phyloP scores from a whole-genome alignment of 2,329 filamentous ascomycete genomes.

The Colletotrichum shisoi region DNA sequence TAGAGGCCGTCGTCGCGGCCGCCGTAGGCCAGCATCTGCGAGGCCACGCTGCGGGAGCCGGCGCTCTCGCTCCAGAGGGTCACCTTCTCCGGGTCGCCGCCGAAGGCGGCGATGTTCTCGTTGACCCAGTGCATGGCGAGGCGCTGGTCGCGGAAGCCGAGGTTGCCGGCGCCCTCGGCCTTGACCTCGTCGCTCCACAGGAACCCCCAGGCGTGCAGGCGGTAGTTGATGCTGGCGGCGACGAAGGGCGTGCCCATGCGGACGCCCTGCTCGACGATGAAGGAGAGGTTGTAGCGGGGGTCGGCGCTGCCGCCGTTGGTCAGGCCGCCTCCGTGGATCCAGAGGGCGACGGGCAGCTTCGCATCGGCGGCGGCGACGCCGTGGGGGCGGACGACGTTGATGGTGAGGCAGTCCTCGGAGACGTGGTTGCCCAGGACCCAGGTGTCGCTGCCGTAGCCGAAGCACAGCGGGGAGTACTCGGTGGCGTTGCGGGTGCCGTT shows the following conservation, averaged over 20 bases:
- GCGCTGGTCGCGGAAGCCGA: conserved; percentile 60
- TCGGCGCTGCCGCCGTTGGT: conserved; percentile 47
- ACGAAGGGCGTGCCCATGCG: conserved; percentile 59
- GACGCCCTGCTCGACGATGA: conserved; percentile 61
- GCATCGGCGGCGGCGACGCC: conserved; percentile 45
- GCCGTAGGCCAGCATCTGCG: conserved; percentile 61
- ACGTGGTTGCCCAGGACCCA: conserved; percentile 41
- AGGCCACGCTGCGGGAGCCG: conserved; percentile 59
- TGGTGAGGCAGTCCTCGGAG: conserved; percentile 47
- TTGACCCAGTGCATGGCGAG: conserved; percentile 60
- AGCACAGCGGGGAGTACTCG: conserved; percentile 57
- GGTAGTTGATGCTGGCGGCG: conserved; percentile 60
- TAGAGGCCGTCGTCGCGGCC: conserved; percentile 64
- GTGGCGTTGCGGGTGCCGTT: conserved; percentile 53
- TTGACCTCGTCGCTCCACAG: conserved; percentile 55
- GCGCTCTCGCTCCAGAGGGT: conserved; percentile 64
- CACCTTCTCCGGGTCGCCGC: conserved; percentile 56
- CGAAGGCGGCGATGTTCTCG: conserved; percentile 60
- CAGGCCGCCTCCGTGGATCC: conserved; percentile 61
- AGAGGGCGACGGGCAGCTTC: conserved; percentile 64
- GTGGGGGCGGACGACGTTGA: conserved; percentile 45
- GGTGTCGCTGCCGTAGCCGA: conserved; percentile 58
- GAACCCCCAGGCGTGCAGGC: conserved; percentile 62
- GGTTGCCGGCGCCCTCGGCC: conserved; percentile 56
- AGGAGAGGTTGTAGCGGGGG: conserved; percentile 67